These are phyloP conservation scores for Metarhizium brunneum DNA, from an alignment of 2,329 filamentous ascomycete genomes.

Conservation along the genomic window DNA sequence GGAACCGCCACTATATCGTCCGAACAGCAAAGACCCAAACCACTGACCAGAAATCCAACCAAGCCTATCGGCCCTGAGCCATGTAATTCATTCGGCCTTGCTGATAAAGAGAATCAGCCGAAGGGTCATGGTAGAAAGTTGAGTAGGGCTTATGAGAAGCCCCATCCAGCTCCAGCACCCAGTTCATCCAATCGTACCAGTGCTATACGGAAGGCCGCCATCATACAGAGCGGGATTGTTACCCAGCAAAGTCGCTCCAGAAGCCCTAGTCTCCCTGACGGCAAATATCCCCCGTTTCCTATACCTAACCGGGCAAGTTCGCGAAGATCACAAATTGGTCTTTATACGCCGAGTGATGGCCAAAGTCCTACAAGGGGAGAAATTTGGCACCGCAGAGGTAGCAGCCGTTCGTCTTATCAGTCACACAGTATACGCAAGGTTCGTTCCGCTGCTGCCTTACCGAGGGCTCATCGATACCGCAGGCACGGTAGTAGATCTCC, in stretches of 20 bases:
- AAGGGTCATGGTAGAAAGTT: conserved; percentile 18
- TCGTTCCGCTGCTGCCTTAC: conserved; percentile 69
- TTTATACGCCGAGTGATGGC: conserved; percentile 61
- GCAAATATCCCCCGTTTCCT: conserved; percentile 70
- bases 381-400: conserved; percentile 46
- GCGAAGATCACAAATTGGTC: conserved; percentile 56
- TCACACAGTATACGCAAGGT: conserved; percentile 67
- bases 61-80: conserved; percentile 31
- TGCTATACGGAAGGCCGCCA: conserved; percentile 66
- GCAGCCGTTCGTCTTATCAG: conserved; percentile 40
- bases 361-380: conserved; percentile 63
- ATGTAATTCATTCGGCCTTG: conserved; percentile 34
- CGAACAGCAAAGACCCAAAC: conserved; percentile 27
- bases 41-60: conserved; percentile 16
- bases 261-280: conserved; percentile 56
- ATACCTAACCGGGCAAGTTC: conserved; percentile 88
- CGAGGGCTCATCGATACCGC: conserved; percentile 41
- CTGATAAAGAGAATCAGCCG: conserved; percentile 20
- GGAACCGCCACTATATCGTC: conserved; percentile 31
- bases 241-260: conserved; percentile 55
- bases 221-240: conserved; percentile 71
- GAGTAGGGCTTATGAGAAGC: conserved; percentile 28
- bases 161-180: conserved; percentile 18
- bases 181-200: conserved; percentile 36
- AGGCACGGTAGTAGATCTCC: conserved; percentile 50